phyloP scores from a whole-genome alignment of 1,284 basidiomycete species.

The Termitomyces sp. region DNA sequence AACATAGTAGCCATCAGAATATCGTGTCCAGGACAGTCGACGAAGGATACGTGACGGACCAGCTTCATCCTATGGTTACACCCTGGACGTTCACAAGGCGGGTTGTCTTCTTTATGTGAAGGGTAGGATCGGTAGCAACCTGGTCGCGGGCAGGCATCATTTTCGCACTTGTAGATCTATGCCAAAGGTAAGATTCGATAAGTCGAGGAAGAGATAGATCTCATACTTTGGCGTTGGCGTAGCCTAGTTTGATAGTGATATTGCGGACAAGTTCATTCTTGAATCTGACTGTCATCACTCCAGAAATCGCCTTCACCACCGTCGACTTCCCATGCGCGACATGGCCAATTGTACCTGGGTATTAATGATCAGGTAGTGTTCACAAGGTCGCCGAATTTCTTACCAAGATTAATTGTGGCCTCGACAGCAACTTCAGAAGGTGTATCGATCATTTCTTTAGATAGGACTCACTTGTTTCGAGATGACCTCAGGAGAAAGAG shows the following conservation, averaged over 20 bases:
- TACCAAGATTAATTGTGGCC: slow-evolving; percentile 86
- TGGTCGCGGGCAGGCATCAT: slow-evolving; percentile 87
- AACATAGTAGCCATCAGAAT: slow-evolving; percentile 99
- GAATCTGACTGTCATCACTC: slow-evolving; percentile 98
- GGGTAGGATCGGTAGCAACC: slow-evolving; percentile 93
- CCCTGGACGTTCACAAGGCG: slow-evolving; percentile 89
- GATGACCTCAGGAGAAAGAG: slow-evolving; percentile 94
- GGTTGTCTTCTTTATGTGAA: slow-evolving; percentile 90
- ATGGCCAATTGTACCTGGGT: slow-evolving; percentile 87
- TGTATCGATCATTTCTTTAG: slow-evolving; percentile 1
- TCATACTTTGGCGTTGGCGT: slow-evolving; percentile 94
- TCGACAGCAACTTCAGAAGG: slow-evolving; percentile 25
- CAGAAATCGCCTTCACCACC: slow-evolving; percentile 98
- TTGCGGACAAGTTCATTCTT: slow-evolving; percentile 98
- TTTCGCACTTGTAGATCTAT: slow-evolving; percentile 97
- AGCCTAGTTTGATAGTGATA: slow-evolving; percentile 98
- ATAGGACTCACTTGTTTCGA: slow-evolving; percentile 82
- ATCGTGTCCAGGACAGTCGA: slow-evolving; percentile 93
- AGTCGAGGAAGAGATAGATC: background rate
- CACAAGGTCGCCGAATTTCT: slow-evolving; percentile 17
- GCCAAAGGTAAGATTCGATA: slow-evolving; percentile 18
- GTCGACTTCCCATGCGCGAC: slow-evolving; percentile 99
- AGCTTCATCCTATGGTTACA: slow-evolving; percentile 91
- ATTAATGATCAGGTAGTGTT: slow-evolving; percentile 13
- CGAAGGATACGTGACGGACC: slow-evolving; percentile 93